phyloP scores from a whole-genome alignment of 2,329 filamentous ascomycete species.

The Diaporthe helianthi region DNA sequence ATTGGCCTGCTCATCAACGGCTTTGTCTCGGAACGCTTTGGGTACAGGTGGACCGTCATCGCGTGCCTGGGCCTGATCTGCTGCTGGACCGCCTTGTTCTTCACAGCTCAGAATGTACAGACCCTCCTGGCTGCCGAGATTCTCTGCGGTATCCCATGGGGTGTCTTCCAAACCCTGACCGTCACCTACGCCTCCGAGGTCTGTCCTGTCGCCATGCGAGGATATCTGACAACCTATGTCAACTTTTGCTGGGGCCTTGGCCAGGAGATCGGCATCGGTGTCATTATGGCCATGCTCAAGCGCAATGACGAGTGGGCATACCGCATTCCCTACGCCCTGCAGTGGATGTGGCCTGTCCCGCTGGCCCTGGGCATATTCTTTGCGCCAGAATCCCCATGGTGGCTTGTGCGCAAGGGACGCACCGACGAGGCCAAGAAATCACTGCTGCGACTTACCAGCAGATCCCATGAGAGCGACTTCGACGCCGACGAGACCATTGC shows the following conservation, averaged over 20 bases:
- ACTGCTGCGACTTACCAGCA: constrained; percentile 69
- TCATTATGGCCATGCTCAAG: constrained; percentile 71
- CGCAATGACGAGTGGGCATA: constrained; percentile 70
- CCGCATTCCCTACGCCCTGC: constrained; percentile 73
- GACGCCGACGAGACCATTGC: constrained; percentile 84
- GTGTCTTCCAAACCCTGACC: constrained; percentile 64
- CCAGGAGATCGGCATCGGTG: constrained; percentile 76
- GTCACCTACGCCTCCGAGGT: constrained; percentile 76
- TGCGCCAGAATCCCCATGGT: constrained; percentile 76
- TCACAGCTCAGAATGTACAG: constrained; percentile 67
- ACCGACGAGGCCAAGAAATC: constrained; percentile 71
- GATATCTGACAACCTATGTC: constrained; percentile 76
- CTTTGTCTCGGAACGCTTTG: constrained; percentile 69
- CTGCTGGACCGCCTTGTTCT: constrained; percentile 68
- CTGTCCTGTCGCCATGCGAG: constrained; percentile 74
- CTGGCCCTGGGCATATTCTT: constrained; percentile 71
- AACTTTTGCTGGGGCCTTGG: constrained; percentile 83
- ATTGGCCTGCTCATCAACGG: constrained; percentile 72
- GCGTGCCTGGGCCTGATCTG: constrained; percentile 59
- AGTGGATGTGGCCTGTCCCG: constrained; percentile 80
- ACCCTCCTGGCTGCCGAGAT: constrained; percentile 67
- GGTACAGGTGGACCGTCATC: constrained; percentile 72
- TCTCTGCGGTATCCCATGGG: constrained; percentile 68
- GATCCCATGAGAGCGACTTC: constrained; percentile 71
- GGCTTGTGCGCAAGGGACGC: constrained; percentile 73